Percentiles rank a stretch among this genome's conserved stretches.
phyloP scores from a whole-genome alignment of 2,329 filamentous ascomycete species.

The Aotearoamyces nothofagi region DNA sequence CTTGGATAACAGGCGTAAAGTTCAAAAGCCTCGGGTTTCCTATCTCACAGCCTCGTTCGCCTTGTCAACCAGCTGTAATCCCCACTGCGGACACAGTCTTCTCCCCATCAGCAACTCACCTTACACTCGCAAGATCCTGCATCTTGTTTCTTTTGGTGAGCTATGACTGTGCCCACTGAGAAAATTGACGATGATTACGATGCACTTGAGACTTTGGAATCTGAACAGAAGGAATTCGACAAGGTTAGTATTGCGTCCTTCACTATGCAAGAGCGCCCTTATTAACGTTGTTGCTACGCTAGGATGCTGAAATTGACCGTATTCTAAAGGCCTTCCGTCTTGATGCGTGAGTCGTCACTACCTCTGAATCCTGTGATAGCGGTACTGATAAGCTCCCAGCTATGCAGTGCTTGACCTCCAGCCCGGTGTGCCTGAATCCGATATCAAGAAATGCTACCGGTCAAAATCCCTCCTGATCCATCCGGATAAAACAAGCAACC shows the following conservation, averaged over 20 bases:
- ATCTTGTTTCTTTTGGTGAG: slow-evolving; percentile 12
- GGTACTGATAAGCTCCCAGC: slow-evolving; percentile 31
- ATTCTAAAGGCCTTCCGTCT: slow-evolving; percentile 83
- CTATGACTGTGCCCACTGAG: slow-evolving; percentile 15
- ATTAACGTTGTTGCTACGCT: slow-evolving; percentile 1
- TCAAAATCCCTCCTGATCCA: slow-evolving; percentile 98
- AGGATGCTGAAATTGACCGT: slow-evolving; percentile 92
- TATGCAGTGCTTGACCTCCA: slow-evolving; percentile 94
- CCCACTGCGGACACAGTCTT: too few species aligned
- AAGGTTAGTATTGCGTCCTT: slow-evolving; percentile 41
- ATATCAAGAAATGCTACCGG: slow-evolving; percentile 90
- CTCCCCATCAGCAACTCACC: too few species aligned
- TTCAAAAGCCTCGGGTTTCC: too few species aligned
- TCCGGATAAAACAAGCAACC: slow-evolving; percentile 92
- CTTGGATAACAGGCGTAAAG: too few species aligned
- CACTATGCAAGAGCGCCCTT: slow-evolving; percentile 1
- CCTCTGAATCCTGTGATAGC: too few species aligned
- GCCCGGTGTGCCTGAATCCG: slow-evolving; percentile 85
- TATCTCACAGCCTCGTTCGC: too few species aligned
- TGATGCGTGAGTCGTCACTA: slow-evolving; percentile 38
- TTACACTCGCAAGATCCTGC: too few species aligned
- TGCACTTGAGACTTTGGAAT: slow-evolving; percentile 66
- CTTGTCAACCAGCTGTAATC: too few species aligned
- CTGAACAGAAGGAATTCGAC: slow-evolving; percentile 78
- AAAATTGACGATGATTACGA: slow-evolving; percentile 44